Evolutionary conservation across 495 filamentous ascomycete species (phyloP).

Genomic region (Tuber aestivum): DNA sequence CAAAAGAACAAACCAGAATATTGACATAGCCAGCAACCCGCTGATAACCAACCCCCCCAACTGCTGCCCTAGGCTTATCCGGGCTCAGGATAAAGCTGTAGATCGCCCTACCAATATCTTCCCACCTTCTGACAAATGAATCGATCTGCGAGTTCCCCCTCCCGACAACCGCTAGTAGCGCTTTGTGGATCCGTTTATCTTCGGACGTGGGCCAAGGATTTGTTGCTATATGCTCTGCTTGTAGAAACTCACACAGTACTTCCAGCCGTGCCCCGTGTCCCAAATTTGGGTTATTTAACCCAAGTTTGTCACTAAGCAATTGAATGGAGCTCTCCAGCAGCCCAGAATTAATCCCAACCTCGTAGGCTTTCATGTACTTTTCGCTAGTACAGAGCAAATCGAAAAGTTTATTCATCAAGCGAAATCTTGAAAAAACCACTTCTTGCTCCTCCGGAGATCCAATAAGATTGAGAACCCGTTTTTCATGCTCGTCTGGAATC

Average conservation of each 20-base stretch:
- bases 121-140: slow-evolving; percentile 5
- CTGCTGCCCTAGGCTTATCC: background rate
- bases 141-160: background rate
- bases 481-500: background rate
- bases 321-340: slow-evolving; percentile 8
- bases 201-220: background rate
- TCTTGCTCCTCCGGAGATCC: background rate
- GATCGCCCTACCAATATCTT: background rate
- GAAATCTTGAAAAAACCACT: slow-evolving; percentile 7
- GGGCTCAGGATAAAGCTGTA: background rate
- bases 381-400: background rate
- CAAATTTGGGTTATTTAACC: background rate
- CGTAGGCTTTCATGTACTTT: slow-evolving; percentile 15
- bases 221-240: background rate
- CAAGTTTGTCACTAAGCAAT: slow-evolving; percentile 1
- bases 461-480: background rate
- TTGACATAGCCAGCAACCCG: slow-evolving; percentile 10
- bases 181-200: background rate
- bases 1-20: slow-evolving; percentile 14
- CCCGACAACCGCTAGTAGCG: background rate
- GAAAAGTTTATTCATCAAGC: slow-evolving; percentile 25
- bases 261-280: background rate
- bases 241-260: slow-evolving; percentile 13
- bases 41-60: background rate
- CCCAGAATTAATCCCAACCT: slow-evolving; percentile 13